Percentiles rank a stretch among this genome's conserved stretches.
Evolutionary conservation across 1,139 yeast species (phyloP).

Genomic region (Geotrichum bryndzae): DNA sequence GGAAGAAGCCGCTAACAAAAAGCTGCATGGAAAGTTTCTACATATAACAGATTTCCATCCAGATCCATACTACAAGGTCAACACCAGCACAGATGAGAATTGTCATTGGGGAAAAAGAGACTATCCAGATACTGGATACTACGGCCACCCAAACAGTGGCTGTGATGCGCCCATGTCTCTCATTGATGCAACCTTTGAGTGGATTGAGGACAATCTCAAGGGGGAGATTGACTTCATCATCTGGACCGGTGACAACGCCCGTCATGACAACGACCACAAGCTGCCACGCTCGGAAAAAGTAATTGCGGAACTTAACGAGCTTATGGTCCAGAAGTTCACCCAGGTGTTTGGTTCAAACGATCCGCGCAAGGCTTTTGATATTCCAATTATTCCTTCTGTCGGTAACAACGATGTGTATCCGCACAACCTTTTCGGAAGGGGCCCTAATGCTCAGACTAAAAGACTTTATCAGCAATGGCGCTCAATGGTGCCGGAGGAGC

Average conservation of each 20-base stretch:
- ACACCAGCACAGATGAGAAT: conserved; percentile 43
- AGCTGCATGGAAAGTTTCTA: conserved; percentile 66
- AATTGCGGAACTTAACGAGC: conserved; percentile 63
- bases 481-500: conserved; percentile 67
- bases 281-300: conserved; percentile 65
- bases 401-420: conserved; percentile 90
- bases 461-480: conserved; percentile 71
- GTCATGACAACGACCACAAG: conserved; percentile 76
- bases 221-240: conserved; percentile 78
- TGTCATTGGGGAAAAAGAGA: conserved; percentile 52
- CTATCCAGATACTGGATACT: conserved; percentile 19
- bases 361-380: conserved; percentile 32
- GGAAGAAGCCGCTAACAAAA: not conserved
- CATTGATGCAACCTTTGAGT: conserved; percentile 57
- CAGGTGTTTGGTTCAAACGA: conserved; percentile 47
- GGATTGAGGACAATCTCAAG: conserved; percentile 57
- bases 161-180: conserved; percentile 61
- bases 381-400: conserved; percentile 57
- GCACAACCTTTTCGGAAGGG: conserved; percentile 75
- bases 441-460: conserved; percentile 79
- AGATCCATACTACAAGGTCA: conserved; percentile 59
- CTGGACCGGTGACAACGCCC: conserved; percentile 87
- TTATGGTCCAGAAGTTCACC: conserved; percentile 50
- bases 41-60: conserved; percentile 86
- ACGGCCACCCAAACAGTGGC: conserved; percentile 19